phyloP scores from a whole-genome alignment of 495 filamentous ascomycete species.

The Penicillium cataractarum region DNA sequence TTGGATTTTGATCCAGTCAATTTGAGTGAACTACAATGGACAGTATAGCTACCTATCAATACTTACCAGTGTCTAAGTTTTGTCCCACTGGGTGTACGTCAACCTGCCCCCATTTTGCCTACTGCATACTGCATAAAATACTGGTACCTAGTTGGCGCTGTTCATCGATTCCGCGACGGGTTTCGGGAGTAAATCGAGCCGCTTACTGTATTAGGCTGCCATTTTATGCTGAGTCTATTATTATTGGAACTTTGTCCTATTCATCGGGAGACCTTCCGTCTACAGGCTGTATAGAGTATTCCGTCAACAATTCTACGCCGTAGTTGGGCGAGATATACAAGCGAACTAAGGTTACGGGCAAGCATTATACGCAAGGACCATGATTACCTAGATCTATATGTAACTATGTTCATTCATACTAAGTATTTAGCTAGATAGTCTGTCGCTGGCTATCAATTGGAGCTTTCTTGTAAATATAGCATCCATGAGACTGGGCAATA shows the following conservation, averaged over 20 bases:
- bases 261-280: no score
- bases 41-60: neutral
- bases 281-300: neutral
- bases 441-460: no score
- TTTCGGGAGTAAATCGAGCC: neutral
- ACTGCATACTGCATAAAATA: neutral
- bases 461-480: no score
- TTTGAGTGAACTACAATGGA: neutral
- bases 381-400: neutral
- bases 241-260: neutral
- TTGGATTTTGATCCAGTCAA: neutral
- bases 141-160: neutral
- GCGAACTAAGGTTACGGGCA: no score
- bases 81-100: conserved; percentile 4
- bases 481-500: neutral
- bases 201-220: neutral
- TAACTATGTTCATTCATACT: neutral
- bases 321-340: neutral
- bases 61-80: neutral
- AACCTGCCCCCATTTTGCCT: neutral
- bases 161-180: neutral
- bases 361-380: neutral
- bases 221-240: neutral
- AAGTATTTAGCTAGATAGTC: no score
- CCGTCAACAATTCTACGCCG: neutral